Percentiles rank a stretch among this genome's conserved stretches.
These are phyloP conservation scores for Pichia sp. DNA, from an alignment of 1,139 yeast genomes.

Conservation along the genomic window DNA sequence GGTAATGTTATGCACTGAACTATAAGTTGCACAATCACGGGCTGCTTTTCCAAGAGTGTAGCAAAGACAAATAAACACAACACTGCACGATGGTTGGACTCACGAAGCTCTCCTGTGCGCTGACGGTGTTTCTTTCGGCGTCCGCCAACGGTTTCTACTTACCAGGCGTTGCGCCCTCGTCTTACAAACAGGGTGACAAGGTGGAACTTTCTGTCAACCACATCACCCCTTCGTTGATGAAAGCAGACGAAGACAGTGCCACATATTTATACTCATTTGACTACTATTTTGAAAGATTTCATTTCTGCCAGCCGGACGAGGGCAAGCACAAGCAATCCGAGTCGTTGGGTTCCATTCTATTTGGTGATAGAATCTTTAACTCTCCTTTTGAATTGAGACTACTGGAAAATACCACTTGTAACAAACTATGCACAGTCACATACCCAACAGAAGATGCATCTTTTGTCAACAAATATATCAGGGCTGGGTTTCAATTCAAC, in stretches of 20 bases:
- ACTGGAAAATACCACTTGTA: constrained; percentile 69
- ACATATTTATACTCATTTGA: constrained; percentile 72
- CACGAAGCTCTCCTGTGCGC: background rate
- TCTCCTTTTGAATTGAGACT: constrained; percentile 82
- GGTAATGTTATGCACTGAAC: background rate
- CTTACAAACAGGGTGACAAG: constrained; percentile 65
- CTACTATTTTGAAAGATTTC: constrained; percentile 78
- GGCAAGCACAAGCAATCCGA: constrained; percentile 77
- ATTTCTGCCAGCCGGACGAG: constrained; percentile 72
- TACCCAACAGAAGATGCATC: constrained; percentile 64
- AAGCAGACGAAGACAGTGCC: constrained; percentile 39
- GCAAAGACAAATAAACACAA: background rate
- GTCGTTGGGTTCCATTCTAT: constrained; percentile 84
- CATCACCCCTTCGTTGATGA: constrained; percentile 73
- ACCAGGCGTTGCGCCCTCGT: constrained; percentile 94
- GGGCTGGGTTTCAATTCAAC: constrained; percentile 80
- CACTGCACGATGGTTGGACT: constrained; percentile 6
- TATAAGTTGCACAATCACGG: background rate
- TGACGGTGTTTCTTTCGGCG: background rate
- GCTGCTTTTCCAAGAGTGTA: background rate
- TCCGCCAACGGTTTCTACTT: constrained; percentile 62
- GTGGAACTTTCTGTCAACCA: constrained; percentile 85
- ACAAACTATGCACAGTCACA: constrained; percentile 51
- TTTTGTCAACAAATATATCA: constrained; percentile 72
- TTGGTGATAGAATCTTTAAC: constrained; percentile 93